phyloP scores from a whole-genome alignment of 257 asterid species.

The Solanum microdontum region DNA sequence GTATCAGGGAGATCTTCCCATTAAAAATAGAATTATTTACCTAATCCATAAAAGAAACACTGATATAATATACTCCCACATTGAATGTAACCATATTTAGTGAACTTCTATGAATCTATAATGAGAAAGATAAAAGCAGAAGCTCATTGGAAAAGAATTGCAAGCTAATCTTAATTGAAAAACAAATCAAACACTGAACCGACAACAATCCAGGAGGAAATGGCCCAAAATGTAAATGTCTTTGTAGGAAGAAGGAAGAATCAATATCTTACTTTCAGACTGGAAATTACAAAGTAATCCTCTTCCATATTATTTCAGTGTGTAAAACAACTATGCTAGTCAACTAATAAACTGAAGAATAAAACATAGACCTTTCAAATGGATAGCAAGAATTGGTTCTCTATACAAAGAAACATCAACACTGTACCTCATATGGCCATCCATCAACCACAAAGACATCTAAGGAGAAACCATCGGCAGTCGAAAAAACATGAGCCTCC shows the following conservation, averaged over 20 bases:
- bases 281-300: not conserved
- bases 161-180: not conserved
- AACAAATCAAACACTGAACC: not conserved
- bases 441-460: conserved; percentile 43
- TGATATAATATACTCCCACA: not conserved
- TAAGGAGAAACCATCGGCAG: conserved; percentile 46
- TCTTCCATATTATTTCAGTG: not conserved
- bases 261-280: not conserved
- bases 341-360: not conserved
- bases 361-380: not conserved
- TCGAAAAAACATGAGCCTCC: conserved; percentile 50
- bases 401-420: not conserved
- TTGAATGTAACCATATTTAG: not conserved
- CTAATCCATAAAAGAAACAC: not conserved
- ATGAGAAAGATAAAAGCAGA: not conserved
- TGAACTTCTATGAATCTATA: not conserved
- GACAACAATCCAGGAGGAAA: not conserved
- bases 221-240: not conserved
- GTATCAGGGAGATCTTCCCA: not conserved
- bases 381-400: not conserved
- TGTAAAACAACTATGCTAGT: not conserved
- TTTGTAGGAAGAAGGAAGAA: not conserved
- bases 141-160: not conserved
- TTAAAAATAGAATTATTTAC: not conserved
- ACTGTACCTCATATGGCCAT: conserved; percentile 40